Evolutionary conservation across 257 asterid genomes (phyloP), one percentile per base, ranked within the genome.

Genomic region (Fraxinus excelsior): DNA sequence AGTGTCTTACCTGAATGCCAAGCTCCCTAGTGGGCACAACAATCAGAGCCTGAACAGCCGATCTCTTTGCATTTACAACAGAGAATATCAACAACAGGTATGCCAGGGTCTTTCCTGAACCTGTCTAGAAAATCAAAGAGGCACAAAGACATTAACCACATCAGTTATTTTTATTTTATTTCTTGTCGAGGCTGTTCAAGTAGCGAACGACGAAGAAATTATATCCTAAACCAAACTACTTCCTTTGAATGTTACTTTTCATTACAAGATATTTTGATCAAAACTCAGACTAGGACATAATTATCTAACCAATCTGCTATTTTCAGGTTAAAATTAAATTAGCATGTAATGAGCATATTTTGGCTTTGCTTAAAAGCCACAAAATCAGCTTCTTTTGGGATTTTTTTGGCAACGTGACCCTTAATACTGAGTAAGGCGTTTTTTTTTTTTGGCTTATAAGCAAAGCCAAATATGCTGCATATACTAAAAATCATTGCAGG

Each of bases 1-100:
- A 42, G 67, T 58, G 78, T 70, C 86, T 65, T 79, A 93, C 98
- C 83, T 95, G 99, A 83, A 95, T 95, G 68, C 99, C 99, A 14
- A 95, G 98, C 90, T 95, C 99, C 90, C 98, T 84, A 0, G 96
- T 95, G 75, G 99, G 99, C 53, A 95, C 94, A 68, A 93, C 93
- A 31, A 95, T 88, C 81, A 93, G 82, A 66, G 98, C 98, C 84
- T 95, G 99, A 75, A 95, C 93, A 11, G 92, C 85, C 16, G 96
- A 90, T 83, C 94, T 88, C 74, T 90, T 89, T 66, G 89, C 82
- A 76, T 90, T 82, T 79, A 93, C 80, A 58, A 80, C 87, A 25
- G 99, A 90, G 80, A 91, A 87, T 71, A 93, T 80, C 85, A 84
- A 86, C 42, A 95, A 90, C 58, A 95, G 85, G 85, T 93, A 95